A percentile compares a stretch with the other conserved stretches of the same genome.
Conservation (phyloP, 1,284 basidiomycete genomes). For the Marasmius fiardii region DNA sequence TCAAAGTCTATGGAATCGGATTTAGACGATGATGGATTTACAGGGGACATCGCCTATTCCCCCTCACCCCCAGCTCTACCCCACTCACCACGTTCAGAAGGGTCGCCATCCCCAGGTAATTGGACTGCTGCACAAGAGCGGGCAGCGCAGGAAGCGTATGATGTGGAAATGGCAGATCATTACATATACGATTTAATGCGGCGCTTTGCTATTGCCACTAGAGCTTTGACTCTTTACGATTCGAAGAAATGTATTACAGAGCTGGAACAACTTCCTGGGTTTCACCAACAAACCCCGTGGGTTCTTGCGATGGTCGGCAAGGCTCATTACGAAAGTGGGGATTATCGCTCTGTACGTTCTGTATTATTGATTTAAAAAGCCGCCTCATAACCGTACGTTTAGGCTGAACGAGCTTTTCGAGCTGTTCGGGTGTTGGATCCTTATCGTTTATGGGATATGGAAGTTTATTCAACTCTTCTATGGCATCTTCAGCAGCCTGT, state of each 20-base stretch:
- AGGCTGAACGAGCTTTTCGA: conserved; percentile 87
- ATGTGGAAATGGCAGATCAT: conserved; percentile 71
- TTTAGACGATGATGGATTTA: conserved; percentile 52
- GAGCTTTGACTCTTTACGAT: conserved; percentile 73
- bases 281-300: conserved; percentile 73
- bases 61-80: conserved; percentile 58
- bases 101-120: conserved; percentile 51
- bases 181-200: conserved; percentile 82
- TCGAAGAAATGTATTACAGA: conserved; percentile 71
- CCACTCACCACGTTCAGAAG: conserved; percentile 58
- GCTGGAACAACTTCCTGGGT: conserved; percentile 72
- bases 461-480: conserved; percentile 88
- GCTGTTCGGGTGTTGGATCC: conserved; percentile 79
- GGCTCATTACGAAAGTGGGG: conserved; percentile 83
- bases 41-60: conserved; percentile 46
- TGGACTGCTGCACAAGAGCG: conserved; percentile 62
- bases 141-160: conserved; percentile 67
- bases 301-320: conserved; percentile 80
- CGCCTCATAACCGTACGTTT: neutral
- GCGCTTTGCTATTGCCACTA: conserved; percentile 75
- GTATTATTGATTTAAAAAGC: too few relatives aligned
- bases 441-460: conserved; percentile 86
- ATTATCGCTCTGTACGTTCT: conserved; percentile 78
- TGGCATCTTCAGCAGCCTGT: conserved; percentile 88
- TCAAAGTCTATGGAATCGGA: conserved; percentile 66